A percentile compares a stretch with the other conserved stretches of the same genome.
These are phyloP conservation scores for Pseudogymnoascus sp. DNA, from an alignment of 2,329 filamentous ascomycete genomes.

Conservation along the genomic window DNA sequence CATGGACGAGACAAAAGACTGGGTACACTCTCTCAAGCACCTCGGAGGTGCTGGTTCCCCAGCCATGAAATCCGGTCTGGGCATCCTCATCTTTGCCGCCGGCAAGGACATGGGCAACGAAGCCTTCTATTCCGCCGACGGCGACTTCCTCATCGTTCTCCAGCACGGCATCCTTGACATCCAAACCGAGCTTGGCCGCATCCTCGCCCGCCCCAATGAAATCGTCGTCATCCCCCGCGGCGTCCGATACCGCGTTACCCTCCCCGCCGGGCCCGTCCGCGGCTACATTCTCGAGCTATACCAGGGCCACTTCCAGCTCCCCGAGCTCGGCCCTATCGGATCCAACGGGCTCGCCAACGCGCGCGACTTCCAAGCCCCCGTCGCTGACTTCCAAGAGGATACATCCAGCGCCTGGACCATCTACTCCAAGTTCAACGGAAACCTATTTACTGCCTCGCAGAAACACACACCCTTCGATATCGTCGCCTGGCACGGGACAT, in stretches of 20 bases:
- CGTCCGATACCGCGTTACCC: conserved; percentile 62
- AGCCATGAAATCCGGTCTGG: conserved; percentile 67
- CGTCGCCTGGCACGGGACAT: conserved; percentile 72
- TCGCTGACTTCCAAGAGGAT: conserved; percentile 59
- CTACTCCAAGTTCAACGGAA: conserved; percentile 57
- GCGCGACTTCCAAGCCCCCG: conserved; percentile 66
- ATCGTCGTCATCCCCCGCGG: conserved; percentile 69
- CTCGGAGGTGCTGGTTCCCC: conserved; percentile 73
- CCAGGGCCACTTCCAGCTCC: conserved; percentile 61
- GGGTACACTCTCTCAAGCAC: conserved; percentile 51
- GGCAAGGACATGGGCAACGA: conserved; percentile 67
- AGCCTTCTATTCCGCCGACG: conserved; percentile 79
- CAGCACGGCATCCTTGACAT: conserved; percentile 69
- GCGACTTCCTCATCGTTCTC: conserved; percentile 67
- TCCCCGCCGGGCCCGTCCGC: conserved; percentile 51
- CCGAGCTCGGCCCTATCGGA: conserved; percentile 65
- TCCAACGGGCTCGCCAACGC: conserved; percentile 67
- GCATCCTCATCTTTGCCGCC: conserved; percentile 72
- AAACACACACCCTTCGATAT: conserved; percentile 69
- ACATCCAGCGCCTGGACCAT: conserved; percentile 39
- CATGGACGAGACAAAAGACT: conserved; percentile 58
- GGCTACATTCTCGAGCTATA: conserved; percentile 72
- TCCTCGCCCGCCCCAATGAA: conserved; percentile 70
- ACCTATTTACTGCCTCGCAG: conserved; percentile 57
- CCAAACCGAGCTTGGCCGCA: conserved; percentile 64